Conservation (phyloP, 2,329 filamentous ascomycete genomes). For the Scleromitrula shiraiana region DNA sequence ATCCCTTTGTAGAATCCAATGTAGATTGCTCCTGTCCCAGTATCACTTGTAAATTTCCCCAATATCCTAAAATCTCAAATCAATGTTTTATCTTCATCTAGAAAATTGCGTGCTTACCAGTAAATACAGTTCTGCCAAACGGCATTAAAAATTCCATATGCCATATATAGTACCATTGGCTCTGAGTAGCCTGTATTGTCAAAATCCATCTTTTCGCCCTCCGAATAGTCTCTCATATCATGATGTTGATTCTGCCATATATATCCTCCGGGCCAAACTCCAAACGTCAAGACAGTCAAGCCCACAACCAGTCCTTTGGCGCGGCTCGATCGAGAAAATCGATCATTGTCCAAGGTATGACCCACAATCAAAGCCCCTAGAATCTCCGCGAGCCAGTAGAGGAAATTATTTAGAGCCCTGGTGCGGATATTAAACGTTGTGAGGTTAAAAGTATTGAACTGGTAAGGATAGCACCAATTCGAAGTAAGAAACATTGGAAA, state of each 20-base stretch:
- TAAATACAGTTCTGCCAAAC: slow-evolving; percentile 83
- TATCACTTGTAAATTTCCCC: slow-evolving; percentile 82
- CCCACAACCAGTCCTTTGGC: slow-evolving; percentile 42
- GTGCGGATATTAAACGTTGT: slow-evolving; percentile 66
- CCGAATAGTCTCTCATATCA: slow-evolving; percentile 30
- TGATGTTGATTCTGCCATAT: slow-evolving; percentile 61
- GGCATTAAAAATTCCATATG: slow-evolving; percentile 81
- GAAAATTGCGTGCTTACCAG: slow-evolving; percentile 46
- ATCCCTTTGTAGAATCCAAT: slow-evolving; percentile 83
- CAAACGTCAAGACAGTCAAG: slow-evolving; percentile 59
- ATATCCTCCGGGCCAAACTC: slow-evolving; percentile 73
- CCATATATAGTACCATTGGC: slow-evolving; percentile 82
- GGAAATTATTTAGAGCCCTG: slow-evolving; percentile 61
- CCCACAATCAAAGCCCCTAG: slow-evolving; percentile 65
- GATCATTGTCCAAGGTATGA: slow-evolving; percentile 54
- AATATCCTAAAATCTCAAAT: slow-evolving; percentile 54
- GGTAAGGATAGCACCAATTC: slow-evolving; percentile 73
- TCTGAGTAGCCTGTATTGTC: slow-evolving; percentile 57
- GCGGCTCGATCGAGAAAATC: slow-evolving; percentile 52
- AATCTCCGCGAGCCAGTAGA: slow-evolving; percentile 73
- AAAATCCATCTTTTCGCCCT: slow-evolving; percentile 47
- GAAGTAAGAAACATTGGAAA: slow-evolving; percentile 75
- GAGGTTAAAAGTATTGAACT: slow-evolving; percentile 65
- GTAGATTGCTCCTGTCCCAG: slow-evolving; percentile 81
- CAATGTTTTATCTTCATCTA: background rate